These are phyloP conservation scores for Pythium dissimile DNA, from an alignment of 352 stramenopile species.

Conservation along the genomic window DNA sequence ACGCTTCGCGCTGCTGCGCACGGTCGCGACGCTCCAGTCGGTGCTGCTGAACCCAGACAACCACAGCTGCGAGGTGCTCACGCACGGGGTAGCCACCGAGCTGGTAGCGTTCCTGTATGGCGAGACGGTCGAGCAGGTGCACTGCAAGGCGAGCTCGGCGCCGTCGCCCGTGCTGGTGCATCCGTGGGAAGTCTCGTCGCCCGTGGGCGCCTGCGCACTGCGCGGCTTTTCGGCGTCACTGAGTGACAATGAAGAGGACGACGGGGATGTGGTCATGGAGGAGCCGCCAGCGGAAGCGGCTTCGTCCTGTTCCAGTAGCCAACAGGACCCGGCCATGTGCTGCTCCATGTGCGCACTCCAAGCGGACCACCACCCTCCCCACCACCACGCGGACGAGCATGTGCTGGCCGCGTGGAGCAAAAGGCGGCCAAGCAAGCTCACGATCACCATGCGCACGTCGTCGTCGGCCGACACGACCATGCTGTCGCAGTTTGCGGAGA, in stretches of 20 bases:
- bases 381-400: background rate
- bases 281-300: background rate
- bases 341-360: constrained; percentile 10
- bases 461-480: constrained; percentile 8
- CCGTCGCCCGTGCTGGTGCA: constrained; percentile 8
- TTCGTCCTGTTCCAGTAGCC: background rate
- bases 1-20: constrained; percentile 22
- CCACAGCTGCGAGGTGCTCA: constrained; percentile 32
- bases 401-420: constrained; percentile 1
- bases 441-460: background rate
- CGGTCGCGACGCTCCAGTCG: constrained; percentile 34
- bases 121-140: constrained; percentile 19
- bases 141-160: background rate
- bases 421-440: background rate
- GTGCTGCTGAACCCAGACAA: constrained; percentile 35
- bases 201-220: background rate
- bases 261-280: too few relatives aligned
- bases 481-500: constrained; percentile 11
- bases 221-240: constrained; percentile 7
- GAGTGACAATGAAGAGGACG: constrained; percentile 1
- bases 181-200: constrained; percentile 14
- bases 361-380: too few relatives aligned
- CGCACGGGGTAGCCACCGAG: constrained; percentile 23
- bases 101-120: constrained; percentile 36
- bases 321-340: background rate